Evolutionary conservation across 768 basidiomycete genomes (phyloP), one percentile per base, ranked within the genome.

Genomic region (Russula dissimulans): DNA sequence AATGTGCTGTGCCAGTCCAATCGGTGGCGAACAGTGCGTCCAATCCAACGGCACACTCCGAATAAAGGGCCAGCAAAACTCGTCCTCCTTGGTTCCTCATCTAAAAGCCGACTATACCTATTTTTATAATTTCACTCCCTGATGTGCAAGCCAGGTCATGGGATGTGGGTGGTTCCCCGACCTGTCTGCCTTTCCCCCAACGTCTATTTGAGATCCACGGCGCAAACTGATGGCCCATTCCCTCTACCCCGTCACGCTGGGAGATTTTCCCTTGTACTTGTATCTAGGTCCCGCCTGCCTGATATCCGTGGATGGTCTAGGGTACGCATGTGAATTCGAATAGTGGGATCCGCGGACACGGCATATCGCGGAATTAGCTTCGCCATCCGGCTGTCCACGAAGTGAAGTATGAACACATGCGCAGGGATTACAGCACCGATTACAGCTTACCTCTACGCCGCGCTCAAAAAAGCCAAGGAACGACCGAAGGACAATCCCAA

Each of bases 251-350:
- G 31, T 10, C 7, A 9, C 14, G n/a, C 29, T 42, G 31, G 48
- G 41, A 26, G 34, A 10, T 32, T 58, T 38, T 36, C 32, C 9
- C 31, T 43, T 43, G 9, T 36, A 36, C 10, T 36, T 36, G 5
- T 2, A 7, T 36, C 22, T 31, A 47, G 38, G 12, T 15, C 14
- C 17, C 9, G 41, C 31, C 10, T 26, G 22, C 41, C 49, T 43
- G 36, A 36, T 58, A 58, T 58, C 56, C 57, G 42, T 51, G 41
- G 15, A 38, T 58, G 42, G 57, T 12, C 57, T 36, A 57, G 49
- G 57, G 57, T 51, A 36, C 2, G 18, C 17, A 32, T 42, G 47
- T 22, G 46, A 56, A 56, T 48, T 56, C 46, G 26, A 39, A 49
- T 42, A 54, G 4, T 26, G 2, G 22, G 22, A 26, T 26, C 22